Evolutionary conservation across 805 yeast genomes (phyloP).

Genomic region (Candida krabiensis): DNA sequence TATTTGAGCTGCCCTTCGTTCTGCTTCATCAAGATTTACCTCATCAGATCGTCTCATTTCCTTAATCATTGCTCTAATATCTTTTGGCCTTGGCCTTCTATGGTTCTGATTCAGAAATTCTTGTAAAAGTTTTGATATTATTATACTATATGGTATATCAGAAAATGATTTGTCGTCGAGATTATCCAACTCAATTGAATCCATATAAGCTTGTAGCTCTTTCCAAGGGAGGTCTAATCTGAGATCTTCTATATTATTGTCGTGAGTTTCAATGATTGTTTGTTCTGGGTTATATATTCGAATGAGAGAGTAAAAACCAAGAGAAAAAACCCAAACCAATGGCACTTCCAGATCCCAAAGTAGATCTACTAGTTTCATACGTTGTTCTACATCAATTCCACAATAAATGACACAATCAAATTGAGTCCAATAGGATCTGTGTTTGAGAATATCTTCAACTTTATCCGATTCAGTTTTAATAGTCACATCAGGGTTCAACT

Average conservation of each 20-base stretch:
- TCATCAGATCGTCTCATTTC: slow-evolving; percentile 28
- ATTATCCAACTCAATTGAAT: slow-evolving; percentile 47
- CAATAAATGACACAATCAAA: slow-evolving; percentile 50
- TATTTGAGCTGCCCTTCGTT: slow-evolving; percentile 45
- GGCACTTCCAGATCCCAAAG: slow-evolving; percentile 53
- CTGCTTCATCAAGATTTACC: slow-evolving; percentile 34
- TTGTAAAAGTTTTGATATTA: slow-evolving; percentile 56
- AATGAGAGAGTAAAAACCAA: slow-evolving; percentile 68
- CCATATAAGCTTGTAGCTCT: slow-evolving; percentile 52
- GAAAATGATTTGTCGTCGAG: slow-evolving; percentile 50
- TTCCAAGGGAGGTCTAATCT: slow-evolving; percentile 73
- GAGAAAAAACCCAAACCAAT: slow-evolving; percentile 46
- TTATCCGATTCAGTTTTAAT: slow-evolving; percentile 32
- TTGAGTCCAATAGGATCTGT: slow-evolving; percentile 41
- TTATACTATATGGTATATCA: slow-evolving; percentile 67
- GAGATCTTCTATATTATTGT: slow-evolving; percentile 56
- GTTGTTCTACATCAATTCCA: slow-evolving; percentile 6
- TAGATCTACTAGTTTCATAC: slow-evolving; percentile 29
- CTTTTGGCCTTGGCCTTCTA: slow-evolving; percentile 23
- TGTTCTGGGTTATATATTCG: slow-evolving; percentile 55
- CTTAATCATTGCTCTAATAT: slow-evolving; percentile 19
- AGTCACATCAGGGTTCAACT: slow-evolving; percentile 60
- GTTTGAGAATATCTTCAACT: slow-evolving; percentile 5
- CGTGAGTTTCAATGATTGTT: slow-evolving; percentile 76
- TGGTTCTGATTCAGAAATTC: slow-evolving; percentile 34